Conservation (phyloP, 352 stramenopile species). For the Phytophthora parvispora region DNA sequence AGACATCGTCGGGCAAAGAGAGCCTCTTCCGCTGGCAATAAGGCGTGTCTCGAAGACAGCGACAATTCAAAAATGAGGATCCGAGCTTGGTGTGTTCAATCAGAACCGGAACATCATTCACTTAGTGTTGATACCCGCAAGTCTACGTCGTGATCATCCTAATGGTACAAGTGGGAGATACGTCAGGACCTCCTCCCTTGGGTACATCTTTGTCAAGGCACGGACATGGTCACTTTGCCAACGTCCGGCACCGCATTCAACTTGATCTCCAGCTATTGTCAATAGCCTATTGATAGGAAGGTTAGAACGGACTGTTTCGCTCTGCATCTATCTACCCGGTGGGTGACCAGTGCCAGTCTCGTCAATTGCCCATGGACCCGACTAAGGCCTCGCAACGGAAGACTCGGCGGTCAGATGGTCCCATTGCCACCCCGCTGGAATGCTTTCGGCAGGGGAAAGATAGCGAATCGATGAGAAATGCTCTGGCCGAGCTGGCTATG, state of each 20-base stretch:
- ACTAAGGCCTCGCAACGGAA: constrained; percentile 20
- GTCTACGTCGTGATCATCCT: not conserved
- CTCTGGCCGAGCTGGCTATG: constrained; percentile 69
- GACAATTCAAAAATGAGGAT: not conserved
- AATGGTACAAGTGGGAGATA: not conserved
- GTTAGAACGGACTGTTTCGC: constrained; percentile 1
- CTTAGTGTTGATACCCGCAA: not conserved
- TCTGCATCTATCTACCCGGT: not conserved
- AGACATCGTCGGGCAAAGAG: not conserved
- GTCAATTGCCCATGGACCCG: not conserved
- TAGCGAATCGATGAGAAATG: constrained; percentile 43
- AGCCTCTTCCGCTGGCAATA: not conserved
- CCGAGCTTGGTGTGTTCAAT: not conserved
- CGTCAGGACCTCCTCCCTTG: constrained; percentile 7
- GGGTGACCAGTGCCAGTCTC: not conserved
- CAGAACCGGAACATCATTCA: constrained; percentile 1
- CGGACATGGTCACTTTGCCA: not conserved
- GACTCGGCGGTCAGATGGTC: constrained; percentile 32
- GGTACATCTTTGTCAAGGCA: constrained; percentile 11
- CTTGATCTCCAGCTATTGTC: constrained; percentile 17
- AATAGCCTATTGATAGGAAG: constrained; percentile 14
- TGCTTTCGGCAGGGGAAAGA: constrained; percentile 43
- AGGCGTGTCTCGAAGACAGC: not conserved
- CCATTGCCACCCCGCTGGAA: constrained; percentile 55
- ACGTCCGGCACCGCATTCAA: constrained; percentile 14